Evolutionary conservation across 805 yeast genomes (phyloP).

Genomic region (fission yeast (Schizosaccharomyces pombe)): DNA sequence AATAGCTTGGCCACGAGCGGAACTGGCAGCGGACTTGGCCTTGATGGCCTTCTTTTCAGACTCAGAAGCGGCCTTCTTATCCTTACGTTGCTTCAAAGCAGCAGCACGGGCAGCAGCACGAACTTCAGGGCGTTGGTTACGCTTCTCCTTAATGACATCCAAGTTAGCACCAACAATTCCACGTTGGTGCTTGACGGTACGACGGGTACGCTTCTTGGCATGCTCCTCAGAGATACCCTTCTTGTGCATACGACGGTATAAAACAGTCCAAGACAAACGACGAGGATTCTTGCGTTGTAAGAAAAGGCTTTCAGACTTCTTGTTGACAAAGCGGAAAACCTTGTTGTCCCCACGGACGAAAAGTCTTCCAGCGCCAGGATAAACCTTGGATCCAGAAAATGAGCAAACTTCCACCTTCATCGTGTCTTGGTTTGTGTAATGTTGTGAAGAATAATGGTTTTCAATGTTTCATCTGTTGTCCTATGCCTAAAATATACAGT

Average conservation of each 20-base stretch:
- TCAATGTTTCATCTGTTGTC: background rate
- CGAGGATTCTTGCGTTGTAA: conserved; percentile 99
- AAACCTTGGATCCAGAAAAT: conserved; percentile 96
- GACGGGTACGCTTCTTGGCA: conserved; percentile 81
- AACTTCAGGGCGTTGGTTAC: conserved; percentile 83
- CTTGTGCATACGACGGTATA: conserved; percentile 99
- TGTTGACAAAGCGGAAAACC: conserved; percentile 96
- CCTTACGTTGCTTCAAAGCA: conserved; percentile 36
- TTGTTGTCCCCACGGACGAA: conserved; percentile 99
- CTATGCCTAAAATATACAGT: background rate
- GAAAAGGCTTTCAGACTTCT: conserved; percentile 94
- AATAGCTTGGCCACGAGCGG: conserved; percentile 29
- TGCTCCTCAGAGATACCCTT: conserved; percentile 95
- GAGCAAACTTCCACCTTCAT: conserved; percentile 5
- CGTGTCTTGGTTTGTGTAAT: background rate
- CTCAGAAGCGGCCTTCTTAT: conserved; percentile 55
- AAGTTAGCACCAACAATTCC: conserved; percentile 98
- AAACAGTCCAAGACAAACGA: conserved; percentile 98
- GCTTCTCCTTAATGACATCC: conserved; percentile 94
- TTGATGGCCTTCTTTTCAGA: conserved; percentile 87
- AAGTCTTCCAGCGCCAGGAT: conserved; percentile 98
- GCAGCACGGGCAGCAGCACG: conserved; percentile 94
- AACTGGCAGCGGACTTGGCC: conserved; percentile 36
- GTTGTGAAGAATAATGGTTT: background rate
- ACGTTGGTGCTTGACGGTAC: conserved; percentile 95